Percentiles rank a stretch among this genome's conserved stretches.
phyloP scores from a whole-genome alignment of 2,329 filamentous ascomycete species.

The Sphaerulina musiva region DNA sequence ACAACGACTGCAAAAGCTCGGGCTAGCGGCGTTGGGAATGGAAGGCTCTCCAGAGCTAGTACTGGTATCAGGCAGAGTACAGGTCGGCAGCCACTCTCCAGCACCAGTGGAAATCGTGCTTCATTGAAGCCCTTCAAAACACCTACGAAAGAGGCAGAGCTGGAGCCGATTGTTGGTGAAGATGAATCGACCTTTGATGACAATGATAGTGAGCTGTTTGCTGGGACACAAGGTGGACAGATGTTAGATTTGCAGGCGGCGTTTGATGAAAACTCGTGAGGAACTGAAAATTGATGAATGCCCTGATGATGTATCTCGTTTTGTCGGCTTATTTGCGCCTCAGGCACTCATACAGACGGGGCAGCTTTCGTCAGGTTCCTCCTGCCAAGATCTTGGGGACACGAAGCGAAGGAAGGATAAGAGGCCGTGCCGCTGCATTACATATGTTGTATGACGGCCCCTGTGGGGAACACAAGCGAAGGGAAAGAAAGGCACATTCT shows the following conservation, averaged over 20 bases:
- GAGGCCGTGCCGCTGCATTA: no score
- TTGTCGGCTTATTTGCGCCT: not conserved
- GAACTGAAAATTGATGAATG: no score
- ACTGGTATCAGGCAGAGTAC: slow-evolving; percentile 19
- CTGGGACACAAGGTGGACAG: slow-evolving; percentile 30
- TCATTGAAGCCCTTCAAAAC: slow-evolving; percentile 22
- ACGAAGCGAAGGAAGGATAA: no score
- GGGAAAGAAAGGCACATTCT: not conserved
- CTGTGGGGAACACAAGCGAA: not conserved
- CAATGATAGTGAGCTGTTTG: slow-evolving; percentile 36
- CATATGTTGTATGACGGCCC: no score
- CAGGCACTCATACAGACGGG: not conserved
- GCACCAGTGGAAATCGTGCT: slow-evolving; percentile 26
- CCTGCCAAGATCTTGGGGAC: no score
- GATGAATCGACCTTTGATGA: slow-evolving; percentile 36
- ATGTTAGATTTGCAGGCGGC: slow-evolving; percentile 11
- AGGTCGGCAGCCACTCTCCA: slow-evolving; percentile 20
- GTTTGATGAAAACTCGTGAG: slow-evolving; percentile 9
- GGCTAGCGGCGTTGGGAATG: slow-evolving; percentile 19
- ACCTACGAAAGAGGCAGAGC: slow-evolving; percentile 17
- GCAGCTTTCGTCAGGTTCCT: no score
- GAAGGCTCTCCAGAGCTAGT: slow-evolving; percentile 7
- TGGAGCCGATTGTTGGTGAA: slow-evolving; percentile 16
- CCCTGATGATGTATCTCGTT: no score
- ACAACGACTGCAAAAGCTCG: slow-evolving; percentile 25